Evolutionary conservation across 768 basidiomycete genomes (phyloP).

Genomic region (Dioszegia crocea): DNA sequence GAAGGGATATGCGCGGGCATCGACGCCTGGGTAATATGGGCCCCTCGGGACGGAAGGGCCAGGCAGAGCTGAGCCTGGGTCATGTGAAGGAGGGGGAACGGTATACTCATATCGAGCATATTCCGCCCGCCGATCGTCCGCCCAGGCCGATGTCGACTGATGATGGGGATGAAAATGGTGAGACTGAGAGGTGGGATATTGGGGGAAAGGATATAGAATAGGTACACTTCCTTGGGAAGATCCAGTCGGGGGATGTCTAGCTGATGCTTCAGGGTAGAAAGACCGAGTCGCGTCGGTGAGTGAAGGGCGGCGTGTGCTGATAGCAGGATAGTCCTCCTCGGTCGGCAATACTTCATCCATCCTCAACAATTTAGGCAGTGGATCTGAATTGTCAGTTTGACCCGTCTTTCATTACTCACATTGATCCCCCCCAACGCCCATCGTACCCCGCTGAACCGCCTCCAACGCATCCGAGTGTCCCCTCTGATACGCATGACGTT

Average conservation of each 20-base stretch:
- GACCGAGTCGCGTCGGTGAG: neutral
- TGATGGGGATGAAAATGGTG: neutral
- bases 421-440: conserved; percentile 15
- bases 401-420: conserved; percentile 8
- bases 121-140: neutral
- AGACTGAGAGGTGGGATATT: neutral
- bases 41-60: neutral
- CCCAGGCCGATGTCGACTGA: neutral
- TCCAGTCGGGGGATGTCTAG: neutral
- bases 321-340: neutral
- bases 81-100: neutral
- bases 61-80: neutral
- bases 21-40: neutral
- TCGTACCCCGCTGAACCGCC: conserved; percentile 15
- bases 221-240: neutral
- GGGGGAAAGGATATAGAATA: neutral
- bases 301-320: neutral
- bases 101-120: neutral
- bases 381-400: neutral
- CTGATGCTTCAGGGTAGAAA: neutral
- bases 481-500: conserved; percentile 10
- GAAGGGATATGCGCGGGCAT: neutral
- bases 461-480: conserved; percentile 23
- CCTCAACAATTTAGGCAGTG: neutral
- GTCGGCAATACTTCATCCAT: neutral